Conservation (phyloP, 2,329 filamentous ascomycete genomes). For the Chrysoporthe austroafricana region DNA sequence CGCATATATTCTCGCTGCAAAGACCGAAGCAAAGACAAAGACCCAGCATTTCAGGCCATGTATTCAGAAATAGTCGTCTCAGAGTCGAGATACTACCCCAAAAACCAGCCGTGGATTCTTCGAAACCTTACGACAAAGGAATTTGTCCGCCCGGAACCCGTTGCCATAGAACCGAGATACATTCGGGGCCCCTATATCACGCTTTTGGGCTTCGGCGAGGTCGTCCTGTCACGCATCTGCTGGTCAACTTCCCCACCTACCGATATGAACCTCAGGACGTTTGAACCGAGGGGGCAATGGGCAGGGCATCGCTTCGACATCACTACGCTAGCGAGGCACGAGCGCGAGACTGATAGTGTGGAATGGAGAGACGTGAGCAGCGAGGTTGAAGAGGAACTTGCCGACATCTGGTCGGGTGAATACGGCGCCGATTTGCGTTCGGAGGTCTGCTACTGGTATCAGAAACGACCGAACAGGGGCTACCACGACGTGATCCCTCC, state of each 20-base stretch:
- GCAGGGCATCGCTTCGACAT: slow-evolving; percentile 39
- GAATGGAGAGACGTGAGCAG: slow-evolving; percentile 37
- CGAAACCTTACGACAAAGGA: slow-evolving; percentile 40
- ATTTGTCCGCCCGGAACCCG: slow-evolving; percentile 36
- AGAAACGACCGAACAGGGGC: neutral
- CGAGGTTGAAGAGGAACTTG: slow-evolving; percentile 33
- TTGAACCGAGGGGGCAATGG: slow-evolving; percentile 35
- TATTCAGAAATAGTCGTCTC: neutral
- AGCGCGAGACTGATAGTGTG: slow-evolving; percentile 18
- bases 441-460: slow-evolving; percentile 3
- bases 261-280: slow-evolving; percentile 15
- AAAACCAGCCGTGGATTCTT: slow-evolving; percentile 37
- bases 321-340: slow-evolving; percentile 31
- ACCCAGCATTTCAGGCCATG: neutral
- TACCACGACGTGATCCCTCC: no score
- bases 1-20: neutral
- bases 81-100: slow-evolving; percentile 33
- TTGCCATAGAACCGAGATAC: slow-evolving; percentile 35
- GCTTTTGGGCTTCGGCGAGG: slow-evolving; percentile 36
- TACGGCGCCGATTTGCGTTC: slow-evolving; percentile 13
- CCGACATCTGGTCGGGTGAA: slow-evolving; percentile 13
- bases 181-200: slow-evolving; percentile 37
- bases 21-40: neutral
- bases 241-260: slow-evolving; percentile 32
- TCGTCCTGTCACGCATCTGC: slow-evolving; percentile 35